phyloP scores from a whole-genome alignment of 768 basidiomycete genomes.

The Termitomyces sp. region DNA sequence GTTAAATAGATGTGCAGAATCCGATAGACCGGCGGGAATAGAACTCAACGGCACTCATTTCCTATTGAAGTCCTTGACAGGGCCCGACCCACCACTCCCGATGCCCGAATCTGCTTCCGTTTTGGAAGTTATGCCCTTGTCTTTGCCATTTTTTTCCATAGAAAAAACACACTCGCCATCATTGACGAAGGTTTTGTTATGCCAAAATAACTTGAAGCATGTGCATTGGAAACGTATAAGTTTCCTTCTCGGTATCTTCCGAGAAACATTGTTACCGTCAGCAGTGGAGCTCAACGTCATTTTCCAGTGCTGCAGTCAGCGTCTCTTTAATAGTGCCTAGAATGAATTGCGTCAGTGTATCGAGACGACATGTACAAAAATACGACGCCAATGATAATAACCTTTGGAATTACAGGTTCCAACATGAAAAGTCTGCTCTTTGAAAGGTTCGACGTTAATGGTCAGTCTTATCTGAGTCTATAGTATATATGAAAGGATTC shows the following conservation, averaged over 20 bases:
- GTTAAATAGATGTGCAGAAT: not conserved
- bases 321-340: not conserved
- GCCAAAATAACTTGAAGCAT: not conserved
- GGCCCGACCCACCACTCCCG: not conserved
- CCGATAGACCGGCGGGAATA: not conserved
- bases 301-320: not conserved
- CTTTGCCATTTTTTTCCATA: not conserved
- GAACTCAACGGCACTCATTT: not conserved
- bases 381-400: too few species aligned
- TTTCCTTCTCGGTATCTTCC: not conserved
- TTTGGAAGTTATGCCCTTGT: not conserved
- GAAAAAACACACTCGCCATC: not conserved
- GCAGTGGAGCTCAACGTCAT: not conserved
- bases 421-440: not conserved
- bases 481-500: not conserved
- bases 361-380: not conserved
- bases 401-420: not conserved
- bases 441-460: too few species aligned
- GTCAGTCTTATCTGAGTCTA: not conserved
- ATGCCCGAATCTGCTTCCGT: too few species aligned
- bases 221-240: too few species aligned
- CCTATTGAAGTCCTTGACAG: not conserved
- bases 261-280: not conserved
- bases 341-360: not conserved
- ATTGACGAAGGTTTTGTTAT: not conserved